Percentiles rank a stretch among this genome's conserved stretches.
These are phyloP conservation scores for Rhinocladiella similis DNA, from an alignment of 2,329 filamentous ascomycete genomes.

Conservation along the genomic window DNA sequence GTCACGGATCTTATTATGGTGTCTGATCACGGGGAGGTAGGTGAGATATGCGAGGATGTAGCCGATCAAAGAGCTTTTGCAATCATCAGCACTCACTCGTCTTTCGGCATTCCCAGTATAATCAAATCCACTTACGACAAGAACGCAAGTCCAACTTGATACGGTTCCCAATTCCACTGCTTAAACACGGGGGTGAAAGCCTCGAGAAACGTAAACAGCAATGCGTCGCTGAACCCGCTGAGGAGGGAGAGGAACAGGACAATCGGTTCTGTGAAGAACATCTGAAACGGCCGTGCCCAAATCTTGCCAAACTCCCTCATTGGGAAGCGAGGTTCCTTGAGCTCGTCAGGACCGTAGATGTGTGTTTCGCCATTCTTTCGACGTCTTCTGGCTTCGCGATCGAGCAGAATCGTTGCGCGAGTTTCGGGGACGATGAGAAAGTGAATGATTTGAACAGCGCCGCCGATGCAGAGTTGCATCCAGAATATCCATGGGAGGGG, in stretches of 20 bases:
- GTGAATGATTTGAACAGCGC: slow-evolving; percentile 50
- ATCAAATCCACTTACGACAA: slow-evolving; percentile 44
- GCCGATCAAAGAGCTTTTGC: slow-evolving; percentile 48
- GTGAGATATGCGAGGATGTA: slow-evolving; percentile 59
- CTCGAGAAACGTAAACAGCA: slow-evolving; percentile 68
- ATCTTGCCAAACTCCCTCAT: slow-evolving; percentile 57
- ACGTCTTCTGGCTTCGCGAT: slow-evolving; percentile 57
- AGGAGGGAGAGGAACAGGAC: slow-evolving; percentile 62
- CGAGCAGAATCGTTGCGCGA: slow-evolving; percentile 57
- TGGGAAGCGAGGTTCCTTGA: slow-evolving; percentile 58
- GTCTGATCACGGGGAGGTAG: slow-evolving; percentile 55
- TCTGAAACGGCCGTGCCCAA: slow-evolving; percentile 62
- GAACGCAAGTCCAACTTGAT: slow-evolving; percentile 53
- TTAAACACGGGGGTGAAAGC: slow-evolving; percentile 61
- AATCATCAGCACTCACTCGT: background rate
- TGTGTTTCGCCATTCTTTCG: slow-evolving; percentile 55
- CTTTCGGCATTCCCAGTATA: background rate
- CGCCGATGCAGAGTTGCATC: slow-evolving; percentile 61
- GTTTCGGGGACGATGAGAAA: slow-evolving; percentile 60
- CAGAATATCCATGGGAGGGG: slow-evolving; percentile 63
- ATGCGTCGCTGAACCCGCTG: slow-evolving; percentile 63
- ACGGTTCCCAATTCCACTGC: slow-evolving; percentile 58
- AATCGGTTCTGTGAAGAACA: slow-evolving; percentile 67
- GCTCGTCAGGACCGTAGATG: slow-evolving; percentile 63
- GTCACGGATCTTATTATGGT: slow-evolving; percentile 42